phyloP scores from a whole-genome alignment of 352 stramenopile species.

The Peronosclerospora sorghi region DNA sequence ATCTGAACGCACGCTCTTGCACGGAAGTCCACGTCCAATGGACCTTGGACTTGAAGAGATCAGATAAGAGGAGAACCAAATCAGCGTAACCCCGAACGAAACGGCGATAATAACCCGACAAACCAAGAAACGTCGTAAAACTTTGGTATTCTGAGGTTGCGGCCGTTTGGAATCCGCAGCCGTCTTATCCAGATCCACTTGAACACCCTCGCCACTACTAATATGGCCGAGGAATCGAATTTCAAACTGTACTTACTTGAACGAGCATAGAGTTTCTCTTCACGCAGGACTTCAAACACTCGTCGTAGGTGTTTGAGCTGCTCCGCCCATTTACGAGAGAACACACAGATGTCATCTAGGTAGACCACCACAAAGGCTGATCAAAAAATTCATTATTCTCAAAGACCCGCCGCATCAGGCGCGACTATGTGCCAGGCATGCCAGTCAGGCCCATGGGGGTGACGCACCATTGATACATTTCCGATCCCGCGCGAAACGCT shows the following conservation, averaged over 20 bases:
- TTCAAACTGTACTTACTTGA: background rate
- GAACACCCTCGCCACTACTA: constrained; percentile 7
- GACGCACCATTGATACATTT: constrained; percentile 15
- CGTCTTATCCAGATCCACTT: constrained; percentile 17
- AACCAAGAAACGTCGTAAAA: constrained; percentile 7
- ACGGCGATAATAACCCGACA: constrained; percentile 19
- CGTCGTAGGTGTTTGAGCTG: background rate
- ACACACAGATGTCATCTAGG: too few species aligned
- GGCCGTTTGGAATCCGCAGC: constrained; percentile 12
- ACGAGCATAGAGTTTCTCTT: background rate
- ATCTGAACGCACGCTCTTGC: constrained; percentile 7
- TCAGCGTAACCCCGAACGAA: constrained; percentile 17
- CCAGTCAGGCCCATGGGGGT: background rate
- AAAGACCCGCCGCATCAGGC: background rate
- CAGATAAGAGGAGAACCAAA: constrained; percentile 10
- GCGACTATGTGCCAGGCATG: background rate
- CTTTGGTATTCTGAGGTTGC: constrained; percentile 5
- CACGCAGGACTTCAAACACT: background rate
- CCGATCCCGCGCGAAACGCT: constrained; percentile 17
- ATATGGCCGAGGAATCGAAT: background rate
- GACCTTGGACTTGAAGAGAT: constrained; percentile 16
- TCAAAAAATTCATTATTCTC: too few species aligned
- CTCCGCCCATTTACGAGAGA: background rate
- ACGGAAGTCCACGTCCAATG: constrained; percentile 6
- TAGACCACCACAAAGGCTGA: background rate